A percentile compares a stretch with the other conserved stretches of the same genome.
Evolutionary conservation across 495 filamentous ascomycete species (phyloP).

Genomic region (Hypomontagnella submonticulosa): DNA sequence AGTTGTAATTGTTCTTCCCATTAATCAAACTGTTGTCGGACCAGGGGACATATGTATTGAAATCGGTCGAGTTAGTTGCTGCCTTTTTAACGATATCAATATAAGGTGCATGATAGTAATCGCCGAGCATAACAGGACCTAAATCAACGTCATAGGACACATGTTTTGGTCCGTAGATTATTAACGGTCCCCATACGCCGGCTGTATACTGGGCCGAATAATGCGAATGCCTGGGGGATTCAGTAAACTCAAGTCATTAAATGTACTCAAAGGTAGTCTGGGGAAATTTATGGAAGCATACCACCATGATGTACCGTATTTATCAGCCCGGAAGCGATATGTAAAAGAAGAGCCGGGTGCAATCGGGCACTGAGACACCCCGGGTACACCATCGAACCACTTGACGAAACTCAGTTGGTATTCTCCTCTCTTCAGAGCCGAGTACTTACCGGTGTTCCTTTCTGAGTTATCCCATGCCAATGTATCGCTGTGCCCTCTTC

Average conservation of each 20-base stretch:
- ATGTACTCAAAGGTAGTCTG: no score
- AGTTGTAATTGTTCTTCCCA: no score
- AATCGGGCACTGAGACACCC: slow-evolving; percentile 9
- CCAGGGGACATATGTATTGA: no score
- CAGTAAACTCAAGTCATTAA: no score
- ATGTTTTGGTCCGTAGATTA: background rate
- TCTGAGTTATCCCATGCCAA: slow-evolving; percentile 9
- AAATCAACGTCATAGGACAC: slow-evolving; percentile 6
- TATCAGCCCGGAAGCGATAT: background rate
- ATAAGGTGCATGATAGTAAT: slow-evolving; percentile 3
- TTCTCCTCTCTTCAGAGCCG: no score
- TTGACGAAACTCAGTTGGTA: no score
- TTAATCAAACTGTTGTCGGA: no score
- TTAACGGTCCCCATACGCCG: slow-evolving; percentile 7
- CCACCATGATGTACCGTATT: slow-evolving; percentile 13
- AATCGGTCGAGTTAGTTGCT: no score
- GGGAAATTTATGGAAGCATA: no score
- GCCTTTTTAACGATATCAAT: background rate
- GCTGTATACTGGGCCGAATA: slow-evolving; percentile 9
- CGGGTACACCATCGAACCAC: slow-evolving; percentile 2
- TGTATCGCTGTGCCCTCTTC: slow-evolving; percentile 5
- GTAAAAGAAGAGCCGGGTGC: slow-evolving; percentile 8
- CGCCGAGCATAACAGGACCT: slow-evolving; percentile 1
- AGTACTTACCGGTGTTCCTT: background rate
- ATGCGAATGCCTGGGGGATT: background rate